Evolutionary conservation across 2,329 filamentous ascomycete species (phyloP).

Genomic region (Dryadomyces quercivorus): DNA sequence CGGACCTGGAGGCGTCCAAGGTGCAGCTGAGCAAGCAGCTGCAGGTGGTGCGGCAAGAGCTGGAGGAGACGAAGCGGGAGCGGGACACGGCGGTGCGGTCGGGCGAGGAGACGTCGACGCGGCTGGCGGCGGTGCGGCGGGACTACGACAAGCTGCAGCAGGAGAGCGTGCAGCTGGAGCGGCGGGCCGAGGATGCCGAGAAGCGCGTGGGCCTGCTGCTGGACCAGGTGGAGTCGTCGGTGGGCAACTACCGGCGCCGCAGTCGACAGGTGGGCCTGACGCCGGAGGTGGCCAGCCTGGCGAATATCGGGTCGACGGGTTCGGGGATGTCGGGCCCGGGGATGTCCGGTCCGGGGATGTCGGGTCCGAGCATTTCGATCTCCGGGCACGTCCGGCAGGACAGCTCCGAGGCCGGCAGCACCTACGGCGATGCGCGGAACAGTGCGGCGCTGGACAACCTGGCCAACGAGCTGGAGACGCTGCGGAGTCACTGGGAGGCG

Average conservation of each 20-base stretch:
- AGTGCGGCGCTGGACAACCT: slow-evolving; percentile 74
- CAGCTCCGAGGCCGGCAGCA: slow-evolving; percentile 48
- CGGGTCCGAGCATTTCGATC: neutral
- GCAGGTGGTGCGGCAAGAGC: slow-evolving; percentile 52
- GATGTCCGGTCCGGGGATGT: no score
- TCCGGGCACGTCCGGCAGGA: slow-evolving; percentile 34
- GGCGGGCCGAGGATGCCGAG: slow-evolving; percentile 79
- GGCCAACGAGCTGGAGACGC: slow-evolving; percentile 79
- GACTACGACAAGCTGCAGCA: slow-evolving; percentile 73
- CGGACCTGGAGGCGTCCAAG: slow-evolving; percentile 54
- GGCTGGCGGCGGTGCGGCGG: slow-evolving; percentile 46
- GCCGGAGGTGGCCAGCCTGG: slow-evolving; percentile 9
- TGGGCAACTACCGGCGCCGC: slow-evolving; percentile 84
- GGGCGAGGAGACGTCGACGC: slow-evolving; percentile 39
- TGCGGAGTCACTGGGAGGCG: slow-evolving; percentile 87
- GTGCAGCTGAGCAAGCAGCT: slow-evolving; percentile 61
- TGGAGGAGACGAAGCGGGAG: slow-evolving; percentile 52
- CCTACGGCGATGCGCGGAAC: slow-evolving; percentile 48
- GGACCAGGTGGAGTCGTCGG: slow-evolving; percentile 86
- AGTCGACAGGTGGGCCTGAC: slow-evolving; percentile 36
- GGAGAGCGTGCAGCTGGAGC: slow-evolving; percentile 72
- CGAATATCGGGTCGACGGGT: no score
- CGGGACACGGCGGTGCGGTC: slow-evolving; percentile 52
- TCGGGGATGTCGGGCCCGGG: no score
- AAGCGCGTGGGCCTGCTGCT: slow-evolving; percentile 85